phyloP scores from a whole-genome alignment of 139 green algal genomes.

The Tetraselmis striata region DNA sequence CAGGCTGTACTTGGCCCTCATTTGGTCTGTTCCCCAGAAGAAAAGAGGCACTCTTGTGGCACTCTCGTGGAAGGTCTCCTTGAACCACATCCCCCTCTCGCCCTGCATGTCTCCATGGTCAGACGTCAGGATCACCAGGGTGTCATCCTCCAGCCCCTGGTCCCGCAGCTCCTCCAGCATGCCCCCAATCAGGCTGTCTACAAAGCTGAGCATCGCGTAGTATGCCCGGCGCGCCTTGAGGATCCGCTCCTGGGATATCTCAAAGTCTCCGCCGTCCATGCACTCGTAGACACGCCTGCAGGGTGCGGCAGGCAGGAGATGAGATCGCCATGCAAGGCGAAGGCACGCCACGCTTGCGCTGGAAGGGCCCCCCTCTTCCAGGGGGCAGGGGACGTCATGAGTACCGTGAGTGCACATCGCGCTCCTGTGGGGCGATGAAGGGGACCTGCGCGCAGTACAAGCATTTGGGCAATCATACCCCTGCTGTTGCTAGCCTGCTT shows the following conservation, averaged over 20 bases:
- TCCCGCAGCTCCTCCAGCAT: background rate
- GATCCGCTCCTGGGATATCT: background rate
- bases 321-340: too few species aligned
- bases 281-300: background rate
- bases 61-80: background rate
- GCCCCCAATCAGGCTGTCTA: background rate
- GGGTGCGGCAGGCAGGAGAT: too few species aligned
- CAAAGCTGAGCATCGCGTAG: background rate
- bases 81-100: background rate
- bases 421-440: background rate
- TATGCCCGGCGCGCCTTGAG: background rate
- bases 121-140: background rate
- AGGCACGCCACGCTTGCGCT: too few species aligned
- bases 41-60: background rate
- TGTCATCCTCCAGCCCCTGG: background rate
- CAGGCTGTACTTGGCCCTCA: background rate
- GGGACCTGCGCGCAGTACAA: too few species aligned
- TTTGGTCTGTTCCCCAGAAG: background rate
- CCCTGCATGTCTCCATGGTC: background rate
- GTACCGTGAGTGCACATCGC: background rate
- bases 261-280: background rate
- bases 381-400: too few species aligned
- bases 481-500: too few species aligned
- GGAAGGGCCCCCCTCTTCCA: too few species aligned
- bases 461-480: too few species aligned